A percentile compares a stretch with the other conserved stretches of the same genome.
phyloP scores from a whole-genome alignment of 1,139 yeast genomes.

The Pichia sp. region DNA sequence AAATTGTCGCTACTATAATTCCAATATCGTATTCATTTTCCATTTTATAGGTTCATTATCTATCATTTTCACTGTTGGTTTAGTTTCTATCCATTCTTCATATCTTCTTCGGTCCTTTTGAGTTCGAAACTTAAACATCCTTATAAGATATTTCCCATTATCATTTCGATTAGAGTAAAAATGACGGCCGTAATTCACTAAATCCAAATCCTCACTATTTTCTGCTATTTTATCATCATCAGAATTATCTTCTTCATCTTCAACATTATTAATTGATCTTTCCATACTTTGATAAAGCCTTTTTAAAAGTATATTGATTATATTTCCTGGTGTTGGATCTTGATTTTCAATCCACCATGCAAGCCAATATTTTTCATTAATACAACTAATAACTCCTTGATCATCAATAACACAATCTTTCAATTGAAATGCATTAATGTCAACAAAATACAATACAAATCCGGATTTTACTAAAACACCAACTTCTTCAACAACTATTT shows the following conservation, averaged over 20 bases:
- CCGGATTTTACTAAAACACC: constrained; percentile 53
- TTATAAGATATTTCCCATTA: constrained; percentile 32
- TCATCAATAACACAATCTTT: constrained; percentile 1
- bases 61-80: background rate
- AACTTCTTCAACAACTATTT: constrained; percentile 52
- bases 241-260: constrained; percentile 17
- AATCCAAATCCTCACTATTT: constrained; percentile 16
- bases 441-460: constrained; percentile 52
- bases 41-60: constrained; percentile 40
- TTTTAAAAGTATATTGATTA: constrained; percentile 26
- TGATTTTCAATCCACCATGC: constrained; percentile 32
- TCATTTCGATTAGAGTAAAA: constrained; percentile 31
- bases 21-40: constrained; percentile 39
- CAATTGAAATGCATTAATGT: constrained; percentile 34
- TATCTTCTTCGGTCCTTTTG: constrained; percentile 43
- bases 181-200: constrained; percentile 22
- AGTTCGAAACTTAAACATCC: constrained; percentile 44
- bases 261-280: constrained; percentile 26
- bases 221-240: background rate
- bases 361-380: constrained; percentile 21
- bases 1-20: too few relatives aligned
- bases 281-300: constrained; percentile 25
- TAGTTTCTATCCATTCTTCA: constrained; percentile 22
- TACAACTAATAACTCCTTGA: background rate
- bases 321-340: constrained; percentile 23